These are phyloP conservation scores for Primulina huaijiensis DNA, from an alignment of 257 asterid species.

Conservation along the genomic window DNA sequence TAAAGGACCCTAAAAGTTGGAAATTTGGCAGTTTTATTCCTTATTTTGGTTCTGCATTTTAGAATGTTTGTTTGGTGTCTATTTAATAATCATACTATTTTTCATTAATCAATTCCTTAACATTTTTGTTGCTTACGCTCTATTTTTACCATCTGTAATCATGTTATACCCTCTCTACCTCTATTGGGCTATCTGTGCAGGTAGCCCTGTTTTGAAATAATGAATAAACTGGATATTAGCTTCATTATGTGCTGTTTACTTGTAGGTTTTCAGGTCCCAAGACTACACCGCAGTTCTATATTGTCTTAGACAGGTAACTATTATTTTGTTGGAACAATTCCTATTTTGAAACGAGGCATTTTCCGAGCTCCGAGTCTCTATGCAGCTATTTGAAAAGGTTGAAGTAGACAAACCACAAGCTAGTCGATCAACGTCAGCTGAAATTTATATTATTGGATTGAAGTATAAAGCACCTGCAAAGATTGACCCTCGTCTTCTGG, in stretches of 20 bases:
- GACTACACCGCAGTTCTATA: slow-evolving; percentile 82
- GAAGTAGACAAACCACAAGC: slow-evolving; percentile 94
- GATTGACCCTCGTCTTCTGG: slow-evolving; percentile 96
- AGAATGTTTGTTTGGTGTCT: not conserved
- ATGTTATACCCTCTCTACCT: not conserved
- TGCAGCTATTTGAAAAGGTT: slow-evolving; percentile 90
- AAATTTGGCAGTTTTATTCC: not conserved
- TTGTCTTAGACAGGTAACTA: slow-evolving; percentile 83
- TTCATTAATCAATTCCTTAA: no score
- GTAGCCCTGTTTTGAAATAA: not conserved
- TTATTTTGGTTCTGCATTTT: not conserved
- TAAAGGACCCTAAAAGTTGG: not conserved
- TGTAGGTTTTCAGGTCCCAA: slow-evolving; percentile 90
- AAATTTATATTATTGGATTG: slow-evolving; percentile 68
- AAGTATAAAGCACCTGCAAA: slow-evolving; percentile 91
- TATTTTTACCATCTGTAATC: not conserved
- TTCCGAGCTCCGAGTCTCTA: slow-evolving; percentile 23
- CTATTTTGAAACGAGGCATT: not conserved
- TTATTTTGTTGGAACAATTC: not conserved
- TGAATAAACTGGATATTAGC: not conserved
- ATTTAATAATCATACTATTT: not conserved
- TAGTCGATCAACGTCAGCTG: slow-evolving; percentile 87
- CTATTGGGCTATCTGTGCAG: not conserved
- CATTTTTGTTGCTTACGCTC: not conserved
- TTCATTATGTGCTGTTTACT: not conserved